These are phyloP conservation scores for Plantago elongata DNA, from an alignment of 257 asterid genomes.

Conservation along the genomic window DNA sequence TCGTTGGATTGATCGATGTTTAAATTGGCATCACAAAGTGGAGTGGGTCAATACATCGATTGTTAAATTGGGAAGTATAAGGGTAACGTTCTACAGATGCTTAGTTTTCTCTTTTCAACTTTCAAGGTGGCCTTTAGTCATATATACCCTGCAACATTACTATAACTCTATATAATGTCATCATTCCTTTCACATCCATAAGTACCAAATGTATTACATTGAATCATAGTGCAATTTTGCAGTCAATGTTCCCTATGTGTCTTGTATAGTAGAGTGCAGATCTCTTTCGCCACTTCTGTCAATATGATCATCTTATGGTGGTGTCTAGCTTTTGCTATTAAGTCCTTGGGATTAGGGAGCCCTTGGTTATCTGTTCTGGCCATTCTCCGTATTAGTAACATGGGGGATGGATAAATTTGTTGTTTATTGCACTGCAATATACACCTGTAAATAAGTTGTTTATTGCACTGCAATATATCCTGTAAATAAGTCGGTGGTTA, in stretches of 20 bases:
- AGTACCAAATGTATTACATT: background rate
- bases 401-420: constrained; percentile 17
- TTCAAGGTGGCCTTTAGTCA: too few relatives aligned
- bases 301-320: constrained; percentile 28
- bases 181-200: background rate
- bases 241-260: constrained; percentile 8
- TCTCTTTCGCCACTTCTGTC: constrained; percentile 23
- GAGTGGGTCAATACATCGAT: too few relatives aligned
- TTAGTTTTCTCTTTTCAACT: too few relatives aligned
- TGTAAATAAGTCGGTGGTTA: background rate
- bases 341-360: constrained; percentile 22
- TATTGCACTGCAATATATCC: constrained; percentile 5
- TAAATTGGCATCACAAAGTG: too few relatives aligned
- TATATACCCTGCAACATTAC: too few relatives aligned
- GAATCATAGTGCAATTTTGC: constrained; percentile 8
- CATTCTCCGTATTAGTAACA: constrained; percentile 13
- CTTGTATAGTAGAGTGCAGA: constrained; percentile 30
- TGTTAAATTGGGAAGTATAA: too few relatives aligned
- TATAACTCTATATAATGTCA: too few relatives aligned
- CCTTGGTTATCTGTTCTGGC: constrained; percentile 32
- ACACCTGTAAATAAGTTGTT: background rate
- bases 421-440: constrained; percentile 8
- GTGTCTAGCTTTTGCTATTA: constrained; percentile 35
- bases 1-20: too few relatives aligned
- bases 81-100: too few relatives aligned